These are phyloP conservation scores for Sindora glabra DNA, from an alignment of 306 rosid species.

Conservation along the genomic window DNA sequence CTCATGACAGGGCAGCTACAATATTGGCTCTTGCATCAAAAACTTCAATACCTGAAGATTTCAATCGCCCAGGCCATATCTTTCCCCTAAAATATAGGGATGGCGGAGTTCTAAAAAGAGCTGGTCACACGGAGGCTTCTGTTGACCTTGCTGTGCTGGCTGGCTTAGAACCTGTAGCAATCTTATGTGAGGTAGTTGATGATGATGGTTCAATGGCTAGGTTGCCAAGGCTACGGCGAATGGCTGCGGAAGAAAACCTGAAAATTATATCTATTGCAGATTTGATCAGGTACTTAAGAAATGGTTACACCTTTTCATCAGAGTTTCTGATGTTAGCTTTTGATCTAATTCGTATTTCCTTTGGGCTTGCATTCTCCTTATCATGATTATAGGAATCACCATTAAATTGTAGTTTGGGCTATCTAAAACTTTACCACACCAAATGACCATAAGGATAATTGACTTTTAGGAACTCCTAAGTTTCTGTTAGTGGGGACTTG, in stretches of 20 bases:
- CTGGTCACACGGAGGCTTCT: constrained; percentile 75
- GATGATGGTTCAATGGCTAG: constrained; percentile 89
- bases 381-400: neutral
- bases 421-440: neutral
- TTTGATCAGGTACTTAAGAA: constrained; percentile 46
- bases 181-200: constrained; percentile 70
- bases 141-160: constrained; percentile 69
- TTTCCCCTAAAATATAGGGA: constrained; percentile 61
- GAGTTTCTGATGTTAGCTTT: neutral
- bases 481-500: neutral
- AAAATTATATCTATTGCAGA: constrained; percentile 70
- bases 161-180: constrained; percentile 50
- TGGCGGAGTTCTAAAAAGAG: constrained; percentile 70
- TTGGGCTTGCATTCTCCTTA: neutral
- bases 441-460: neutral
- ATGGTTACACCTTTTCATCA: neutral
- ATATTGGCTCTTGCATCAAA: constrained; percentile 58
- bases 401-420: neutral
- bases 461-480: neutral
- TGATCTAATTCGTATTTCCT: neutral
- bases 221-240: constrained; percentile 48
- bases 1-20: constrained; percentile 60
- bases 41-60: constrained; percentile 53
- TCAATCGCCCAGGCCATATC: constrained; percentile 71
- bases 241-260: constrained; percentile 44